Evolutionary conservation across 2,329 filamentous ascomycete genomes (phyloP), one percentile per base, ranked within the genome.

Genomic region (Fusarium nanum): DNA sequence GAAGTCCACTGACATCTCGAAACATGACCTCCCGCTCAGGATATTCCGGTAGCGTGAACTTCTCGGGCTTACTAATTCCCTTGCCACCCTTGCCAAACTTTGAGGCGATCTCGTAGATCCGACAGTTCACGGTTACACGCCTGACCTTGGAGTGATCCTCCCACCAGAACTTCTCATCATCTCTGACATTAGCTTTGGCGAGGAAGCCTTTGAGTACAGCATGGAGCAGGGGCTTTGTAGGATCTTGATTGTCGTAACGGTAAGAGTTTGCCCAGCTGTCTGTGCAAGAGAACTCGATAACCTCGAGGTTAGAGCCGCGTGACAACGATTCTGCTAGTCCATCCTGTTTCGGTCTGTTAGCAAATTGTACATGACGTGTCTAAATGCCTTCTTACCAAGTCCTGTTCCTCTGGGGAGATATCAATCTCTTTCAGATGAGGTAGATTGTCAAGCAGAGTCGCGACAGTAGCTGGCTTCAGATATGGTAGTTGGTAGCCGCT

Each of bases 351-450:
- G 16, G 3, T 7, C 13, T 6, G 23, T 70, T 3, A 59, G 66
- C 18, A n/a, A 12, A 37, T 11, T 25, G 23, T 20, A 16, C 28
- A 28, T 28, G 12, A 28, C 28, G 28, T 28, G 28, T 28, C 28
- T 13, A 12, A 28, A 28, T 28, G 12, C 13, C 28, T 28, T 6
- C 13, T 28, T 28, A 71, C 67, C 16, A 68, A 61, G 20, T 71
- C 44, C 3, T 16, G 12, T 48, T 59, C 57, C 5, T 66, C 50
- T 3, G 69, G 67, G 2, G 56, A 48, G 52, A 71, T 71, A 9
- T 58, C 20, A 4, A 71, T 34, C 4, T 64, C 42, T 34, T 52
- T n/a, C 28, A 73, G 14, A 1, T 45, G 6, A 22, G 69, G 64
- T 3, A 73, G 27, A 9, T 42, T 54, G n/a, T 68, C 44, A 27